These are phyloP conservation scores for Leishmania tropica DNA, from an alignment of 208 protist genomes.

Conservation along the genomic window DNA sequence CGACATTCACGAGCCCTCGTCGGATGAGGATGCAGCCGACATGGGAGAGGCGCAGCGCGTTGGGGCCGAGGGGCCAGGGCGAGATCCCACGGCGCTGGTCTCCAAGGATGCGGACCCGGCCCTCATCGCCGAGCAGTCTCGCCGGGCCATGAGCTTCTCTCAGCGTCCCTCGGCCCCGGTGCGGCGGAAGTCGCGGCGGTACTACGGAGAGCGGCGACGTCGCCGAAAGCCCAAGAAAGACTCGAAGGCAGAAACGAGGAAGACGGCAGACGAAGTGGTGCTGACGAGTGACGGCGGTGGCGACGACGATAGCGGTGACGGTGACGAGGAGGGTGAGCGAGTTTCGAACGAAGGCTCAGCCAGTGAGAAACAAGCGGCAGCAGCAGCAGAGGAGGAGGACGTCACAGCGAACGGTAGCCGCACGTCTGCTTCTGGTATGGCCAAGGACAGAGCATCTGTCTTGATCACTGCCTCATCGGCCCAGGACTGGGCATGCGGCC, in stretches of 20 bases:
- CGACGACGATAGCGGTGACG: not conserved
- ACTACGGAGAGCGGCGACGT: conserved; percentile 37
- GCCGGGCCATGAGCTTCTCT: conserved; percentile 32
- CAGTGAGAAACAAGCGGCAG: not conserved
- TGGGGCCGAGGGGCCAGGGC: not conserved
- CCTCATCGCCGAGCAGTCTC: conserved; percentile 26
- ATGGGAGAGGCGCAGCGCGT: not conserved
- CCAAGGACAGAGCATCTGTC: not conserved
- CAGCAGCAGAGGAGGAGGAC: not conserved
- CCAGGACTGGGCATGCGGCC: conserved; percentile 21
- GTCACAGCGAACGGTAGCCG: too few species aligned
- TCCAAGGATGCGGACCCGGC: conserved; percentile 32
- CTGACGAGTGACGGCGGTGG: not conserved
- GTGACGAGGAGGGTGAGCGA: not conserved
- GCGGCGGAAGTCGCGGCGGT: conserved; percentile 17
- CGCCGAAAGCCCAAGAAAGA: conserved; percentile 14
- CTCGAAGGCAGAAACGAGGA: not conserved
- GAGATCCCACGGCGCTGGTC: conserved; percentile 12
- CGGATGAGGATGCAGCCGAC: conserved; percentile 31
- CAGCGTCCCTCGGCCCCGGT: conserved; percentile 16
- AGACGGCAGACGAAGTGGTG: not conserved
- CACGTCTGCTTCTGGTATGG: too few species aligned
- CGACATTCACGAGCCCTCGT: conserved; percentile 57
- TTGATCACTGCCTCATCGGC: not conserved
- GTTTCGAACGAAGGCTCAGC: not conserved